phyloP scores from a whole-genome alignment of 495 filamentous ascomycete species.

The Xylaria castorea region DNA sequence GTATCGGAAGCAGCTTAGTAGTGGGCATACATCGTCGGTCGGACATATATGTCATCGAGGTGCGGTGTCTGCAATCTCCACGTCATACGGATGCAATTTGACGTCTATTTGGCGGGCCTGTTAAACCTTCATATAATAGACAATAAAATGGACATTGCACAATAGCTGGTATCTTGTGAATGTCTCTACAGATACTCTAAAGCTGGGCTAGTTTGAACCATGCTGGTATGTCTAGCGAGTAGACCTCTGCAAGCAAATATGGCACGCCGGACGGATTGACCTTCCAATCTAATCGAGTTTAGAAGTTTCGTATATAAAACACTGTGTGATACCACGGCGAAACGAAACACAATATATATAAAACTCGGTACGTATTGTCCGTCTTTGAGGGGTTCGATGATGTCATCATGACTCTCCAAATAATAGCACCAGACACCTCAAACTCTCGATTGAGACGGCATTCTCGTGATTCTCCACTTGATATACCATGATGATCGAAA shows the following conservation, averaged over 20 bases:
- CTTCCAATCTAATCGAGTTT: neutral
- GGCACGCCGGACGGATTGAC: neutral
- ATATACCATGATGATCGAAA: neutral
- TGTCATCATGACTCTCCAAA: conserved; percentile 25
- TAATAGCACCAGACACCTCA: neutral
- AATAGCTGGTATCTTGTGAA: neutral
- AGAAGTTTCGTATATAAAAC: neutral
- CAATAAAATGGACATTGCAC: neutral
- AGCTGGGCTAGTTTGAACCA: neutral
- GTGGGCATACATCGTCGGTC: neutral
- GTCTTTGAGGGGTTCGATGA: conserved; percentile 14
- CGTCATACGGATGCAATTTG: conserved; percentile 24
- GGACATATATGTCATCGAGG: neutral
- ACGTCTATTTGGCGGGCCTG: conserved; percentile 17
- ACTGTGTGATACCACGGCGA: neutral
- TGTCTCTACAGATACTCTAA: neutral
- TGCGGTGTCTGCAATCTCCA: neutral
- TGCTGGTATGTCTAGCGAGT: neutral
- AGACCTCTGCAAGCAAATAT: neutral
- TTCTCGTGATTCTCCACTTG: neutral
- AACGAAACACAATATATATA: neutral
- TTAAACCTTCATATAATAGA: neutral
- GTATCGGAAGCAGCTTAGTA: neutral
- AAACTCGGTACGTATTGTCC: neutral
- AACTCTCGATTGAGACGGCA: neutral